Percentiles rank a stretch among this genome's conserved stretches.
Conservation (phyloP, 306 rosid genomes). For the Oemleria cerasiformis region DNA sequence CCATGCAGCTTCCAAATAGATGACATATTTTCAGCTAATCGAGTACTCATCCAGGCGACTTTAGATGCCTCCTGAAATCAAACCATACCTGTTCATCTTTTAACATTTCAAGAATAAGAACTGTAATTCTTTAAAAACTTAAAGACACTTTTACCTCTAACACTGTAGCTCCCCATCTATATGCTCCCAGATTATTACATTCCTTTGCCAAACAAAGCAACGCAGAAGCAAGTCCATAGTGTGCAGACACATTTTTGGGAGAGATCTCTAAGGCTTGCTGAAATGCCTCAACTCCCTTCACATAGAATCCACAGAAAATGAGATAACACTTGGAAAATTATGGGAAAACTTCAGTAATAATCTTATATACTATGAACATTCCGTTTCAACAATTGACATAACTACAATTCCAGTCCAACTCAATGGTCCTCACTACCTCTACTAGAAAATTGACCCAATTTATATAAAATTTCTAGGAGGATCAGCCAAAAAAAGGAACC, state of each 20-base stretch:
- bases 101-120: constrained; percentile 15
- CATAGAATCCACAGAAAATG: constrained; percentile 27
- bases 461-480: neutral
- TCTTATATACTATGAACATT: neutral
- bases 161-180: constrained; percentile 75
- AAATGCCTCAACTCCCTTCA: constrained; percentile 85
- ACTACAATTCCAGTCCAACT: constrained; percentile 1
- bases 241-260: constrained; percentile 68
- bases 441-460: neutral
- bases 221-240: constrained; percentile 83
- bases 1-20: constrained; percentile 83
- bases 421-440: neutral
- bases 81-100: constrained; percentile 21
- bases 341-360: neutral
- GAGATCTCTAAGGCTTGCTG: constrained; percentile 68
- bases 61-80: constrained; percentile 77
- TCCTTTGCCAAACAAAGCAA: constrained; percentile 80
- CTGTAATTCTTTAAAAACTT: constrained; percentile 5
- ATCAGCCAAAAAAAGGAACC: neutral
- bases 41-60: constrained; percentile 54
- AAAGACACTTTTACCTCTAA: constrained; percentile 56
- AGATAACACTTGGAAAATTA: constrained; percentile 2
- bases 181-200: constrained; percentile 67
- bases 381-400: neutral
- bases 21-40: constrained; percentile 57